Conservation (phyloP, 306 rosid genomes). For the Casuarina equisetifolia region DNA sequence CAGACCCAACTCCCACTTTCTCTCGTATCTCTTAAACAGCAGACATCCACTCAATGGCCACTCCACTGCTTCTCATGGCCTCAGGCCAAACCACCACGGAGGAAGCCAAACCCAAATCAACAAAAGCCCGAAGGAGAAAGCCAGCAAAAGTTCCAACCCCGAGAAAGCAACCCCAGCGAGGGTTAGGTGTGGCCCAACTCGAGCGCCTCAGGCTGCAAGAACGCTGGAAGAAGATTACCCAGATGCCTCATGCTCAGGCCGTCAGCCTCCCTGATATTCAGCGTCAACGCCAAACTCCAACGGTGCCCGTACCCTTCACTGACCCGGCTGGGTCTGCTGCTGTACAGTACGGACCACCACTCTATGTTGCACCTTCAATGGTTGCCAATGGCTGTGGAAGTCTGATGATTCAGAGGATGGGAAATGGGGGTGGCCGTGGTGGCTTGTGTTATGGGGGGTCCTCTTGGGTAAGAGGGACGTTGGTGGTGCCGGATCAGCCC, state of each 20-base stretch:
- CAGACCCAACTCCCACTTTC: neutral
- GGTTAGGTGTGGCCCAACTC: conserved; percentile 62
- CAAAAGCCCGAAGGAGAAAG: conserved; percentile 37
- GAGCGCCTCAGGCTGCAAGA: conserved; percentile 62
- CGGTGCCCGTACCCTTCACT: neutral
- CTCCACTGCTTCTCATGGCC: conserved; percentile 40
- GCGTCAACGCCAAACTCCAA: conserved; percentile 25
- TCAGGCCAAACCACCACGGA: conserved; percentile 28
- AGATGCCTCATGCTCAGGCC: conserved; percentile 25
- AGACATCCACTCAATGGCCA: conserved; percentile 28
- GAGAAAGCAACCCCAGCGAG: conserved; percentile 69
- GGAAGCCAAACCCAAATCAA: conserved; percentile 22
- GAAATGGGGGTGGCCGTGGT: conserved; percentile 15
- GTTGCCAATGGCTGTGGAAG: conserved; percentile 22
- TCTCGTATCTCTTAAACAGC: neutral
- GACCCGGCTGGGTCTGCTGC: conserved; percentile 33
- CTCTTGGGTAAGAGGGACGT: conserved; percentile 18
- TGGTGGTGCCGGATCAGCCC: conserved; percentile 20
- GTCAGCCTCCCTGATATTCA: neutral
- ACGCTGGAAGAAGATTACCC: conserved; percentile 34
- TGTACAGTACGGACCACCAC: conserved; percentile 33
- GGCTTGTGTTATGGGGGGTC: conserved; percentile 11
- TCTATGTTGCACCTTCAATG: conserved; percentile 26
- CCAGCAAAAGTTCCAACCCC: conserved; percentile 32
- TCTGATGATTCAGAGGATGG: conserved; percentile 24